Evolutionary conservation across 2,329 filamentous ascomycete genomes (phyloP), one percentile per base, ranked within the genome.

Genomic region (Aspergillus texensis): DNA sequence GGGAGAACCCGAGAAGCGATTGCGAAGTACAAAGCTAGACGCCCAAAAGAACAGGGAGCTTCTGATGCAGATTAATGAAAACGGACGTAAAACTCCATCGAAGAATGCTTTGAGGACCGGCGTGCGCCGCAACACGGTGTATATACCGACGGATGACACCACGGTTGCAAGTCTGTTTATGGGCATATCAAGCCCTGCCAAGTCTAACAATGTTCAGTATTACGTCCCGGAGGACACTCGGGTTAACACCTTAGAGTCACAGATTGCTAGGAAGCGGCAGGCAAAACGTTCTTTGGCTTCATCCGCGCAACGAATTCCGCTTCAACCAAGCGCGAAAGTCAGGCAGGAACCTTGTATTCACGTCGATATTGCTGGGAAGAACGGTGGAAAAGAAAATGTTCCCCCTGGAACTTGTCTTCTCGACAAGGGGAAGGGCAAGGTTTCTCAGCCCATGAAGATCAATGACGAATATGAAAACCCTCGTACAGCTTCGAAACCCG

Each of bases 331-430:
- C 14, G 63, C 71, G 6, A 78, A 73, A 32, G 62, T 76, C 58
- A 63, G 75, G 8, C 84, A 85, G 66, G 80, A 79, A 54, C 70
- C 74, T 9, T 75, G 76, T 5, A 74, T 77, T 46, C 72, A 74
- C 21, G 70, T 77, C 50, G 84, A 88, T 68, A 71, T 84, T n/a
- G 70, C 78, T 63, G 86, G 86, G 28, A 80, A 81, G 56, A 84
- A 85, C 39, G 82, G 81, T 5, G 87, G 87, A 6, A 90, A 90
- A 68, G 87, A 89, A 72, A 90, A 89, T 65, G 70, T 88, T 6
- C 86, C 86, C 16, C 87, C 86, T 1, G 82, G 82, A 4, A 58
- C 66, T 36, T 34, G 70, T 14, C 26, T 68, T 16, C 60, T 65
- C 12, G 55, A 67, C 54, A 71, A 73, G 36, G 64, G 61, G 1